These are phyloP conservation scores for Ceratocystis albifundus DNA, from an alignment of 2,329 filamentous ascomycete genomes.

Conservation along the genomic window DNA sequence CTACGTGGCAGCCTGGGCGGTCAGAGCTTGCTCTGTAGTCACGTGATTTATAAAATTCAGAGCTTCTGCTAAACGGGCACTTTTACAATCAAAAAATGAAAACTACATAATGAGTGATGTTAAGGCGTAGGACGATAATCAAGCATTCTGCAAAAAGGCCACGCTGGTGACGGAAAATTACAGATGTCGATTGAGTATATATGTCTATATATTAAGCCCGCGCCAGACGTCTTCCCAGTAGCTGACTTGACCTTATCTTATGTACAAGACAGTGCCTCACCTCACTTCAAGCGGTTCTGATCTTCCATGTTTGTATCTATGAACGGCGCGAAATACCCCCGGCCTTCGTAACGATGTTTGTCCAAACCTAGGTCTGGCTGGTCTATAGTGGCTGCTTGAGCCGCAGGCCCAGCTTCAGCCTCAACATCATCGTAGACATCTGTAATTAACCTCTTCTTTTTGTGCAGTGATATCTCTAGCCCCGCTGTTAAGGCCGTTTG, in stretches of 20 bases:
- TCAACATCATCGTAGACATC: constrained; percentile 9
- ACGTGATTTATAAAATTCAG: background rate
- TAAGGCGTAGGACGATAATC: too few species aligned
- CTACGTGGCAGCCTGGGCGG: constrained; percentile 11
- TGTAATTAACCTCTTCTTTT: constrained; percentile 8
- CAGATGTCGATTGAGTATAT: background rate
- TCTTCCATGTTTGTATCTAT: constrained; percentile 3
- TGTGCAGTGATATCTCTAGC: background rate
- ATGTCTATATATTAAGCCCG: background rate
- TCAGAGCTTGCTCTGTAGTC: background rate
- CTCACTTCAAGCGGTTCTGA: background rate
- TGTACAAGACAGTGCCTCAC: background rate
- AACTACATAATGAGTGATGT: too few species aligned
- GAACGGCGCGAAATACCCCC: constrained; percentile 13
- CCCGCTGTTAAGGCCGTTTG: background rate
- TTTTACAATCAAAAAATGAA: too few species aligned
- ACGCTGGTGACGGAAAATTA: background rate
- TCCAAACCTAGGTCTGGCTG: background rate
- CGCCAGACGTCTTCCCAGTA: too few species aligned
- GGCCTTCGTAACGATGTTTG: constrained; percentile 9
- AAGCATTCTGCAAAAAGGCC: background rate
- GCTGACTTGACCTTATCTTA: too few species aligned
- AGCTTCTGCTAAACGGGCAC: background rate
- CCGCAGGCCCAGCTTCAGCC: background rate
- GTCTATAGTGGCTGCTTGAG: background rate